Evolutionary conservation across 257 asterid species (phyloP).

Genomic region (Nicotiana paniculata): DNA sequence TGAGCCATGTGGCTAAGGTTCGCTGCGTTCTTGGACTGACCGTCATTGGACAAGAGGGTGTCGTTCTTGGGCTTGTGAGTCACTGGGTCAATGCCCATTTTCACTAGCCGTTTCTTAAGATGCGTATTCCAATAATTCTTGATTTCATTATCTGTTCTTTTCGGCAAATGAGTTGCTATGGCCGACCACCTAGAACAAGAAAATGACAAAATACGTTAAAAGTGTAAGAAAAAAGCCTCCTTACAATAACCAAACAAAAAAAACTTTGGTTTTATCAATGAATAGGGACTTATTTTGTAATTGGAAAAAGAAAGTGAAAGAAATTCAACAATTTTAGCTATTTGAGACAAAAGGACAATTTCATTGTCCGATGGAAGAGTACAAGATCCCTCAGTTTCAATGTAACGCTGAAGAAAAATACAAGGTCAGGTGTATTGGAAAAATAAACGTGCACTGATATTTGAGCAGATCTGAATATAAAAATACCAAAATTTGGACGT

Average conservation of each 20-base stretch:
- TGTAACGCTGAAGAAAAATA: neutral
- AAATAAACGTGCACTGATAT: neutral
- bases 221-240: neutral
- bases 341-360: neutral
- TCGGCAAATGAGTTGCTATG: constrained; percentile 80
- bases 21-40: constrained; percentile 66
- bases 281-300: neutral
- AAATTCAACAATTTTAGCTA: neutral
- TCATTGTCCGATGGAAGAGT: neutral
- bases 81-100: constrained; percentile 86
- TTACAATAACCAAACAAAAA: constrained; percentile 20
- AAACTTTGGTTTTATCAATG: constrained; percentile 1
- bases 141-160: constrained; percentile 81
- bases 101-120: constrained; percentile 65
- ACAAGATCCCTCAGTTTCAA: neutral
- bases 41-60: constrained; percentile 53
- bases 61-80: constrained; percentile 83
- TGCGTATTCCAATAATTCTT: constrained; percentile 91
- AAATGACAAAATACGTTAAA: constrained; percentile 3
- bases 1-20: constrained; percentile 96
- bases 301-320: neutral
- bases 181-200: constrained; percentile 77
- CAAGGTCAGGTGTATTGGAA: neutral
- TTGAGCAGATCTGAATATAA: neutral
- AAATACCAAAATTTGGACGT: neutral